phyloP scores from a whole-genome alignment of 1,139 yeast species.

The Candida freyschussii region DNA sequence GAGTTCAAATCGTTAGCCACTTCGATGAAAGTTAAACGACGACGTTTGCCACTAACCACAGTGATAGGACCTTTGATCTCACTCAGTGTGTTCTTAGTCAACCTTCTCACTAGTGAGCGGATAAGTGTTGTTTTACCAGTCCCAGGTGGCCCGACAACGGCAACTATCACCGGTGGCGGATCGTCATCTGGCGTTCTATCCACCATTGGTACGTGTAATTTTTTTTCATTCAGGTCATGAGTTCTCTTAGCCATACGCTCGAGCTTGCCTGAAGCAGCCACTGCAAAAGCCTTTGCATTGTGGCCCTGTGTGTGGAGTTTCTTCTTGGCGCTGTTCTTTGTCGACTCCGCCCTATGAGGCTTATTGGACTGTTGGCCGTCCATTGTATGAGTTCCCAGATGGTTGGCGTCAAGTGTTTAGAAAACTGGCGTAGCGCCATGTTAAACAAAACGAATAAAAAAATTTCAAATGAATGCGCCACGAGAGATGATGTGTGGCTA shows the following conservation, averaged over 20 bases:
- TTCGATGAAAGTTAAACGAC: constrained; percentile 90
- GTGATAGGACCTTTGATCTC: constrained; percentile 97
- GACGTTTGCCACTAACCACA: constrained; percentile 92
- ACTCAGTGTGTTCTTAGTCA: constrained; percentile 79
- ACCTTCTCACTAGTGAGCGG: constrained; percentile 79
- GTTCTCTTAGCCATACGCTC: constrained; percentile 81
- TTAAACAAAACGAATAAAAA: too few species aligned
- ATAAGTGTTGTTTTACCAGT: constrained; percentile 95
- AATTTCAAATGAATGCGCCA: too few species aligned
- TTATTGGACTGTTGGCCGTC: constrained; percentile 58
- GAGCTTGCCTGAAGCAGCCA: constrained; percentile 84
- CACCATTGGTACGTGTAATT: constrained; percentile 94
- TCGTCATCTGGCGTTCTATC: constrained; percentile 96
- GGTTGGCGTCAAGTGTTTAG: too few species aligned
- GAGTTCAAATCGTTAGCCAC: constrained; percentile 90
- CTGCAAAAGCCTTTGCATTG: constrained; percentile 93
- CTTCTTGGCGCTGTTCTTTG: constrained; percentile 67
- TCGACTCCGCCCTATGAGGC: constrained; percentile 54
- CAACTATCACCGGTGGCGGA: constrained; percentile 95
- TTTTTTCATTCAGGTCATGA: constrained; percentile 80
- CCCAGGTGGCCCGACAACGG: constrained; percentile 98
- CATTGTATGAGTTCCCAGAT: too few species aligned
- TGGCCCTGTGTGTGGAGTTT: constrained; percentile 88
- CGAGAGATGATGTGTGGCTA: too few species aligned
- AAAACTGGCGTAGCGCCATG: too few species aligned